Percentiles rank a stretch among this genome's conserved stretches.
phyloP scores from a whole-genome alignment of 371 early-diverging fungal species.

The Spiromyces aspiralis region DNA sequence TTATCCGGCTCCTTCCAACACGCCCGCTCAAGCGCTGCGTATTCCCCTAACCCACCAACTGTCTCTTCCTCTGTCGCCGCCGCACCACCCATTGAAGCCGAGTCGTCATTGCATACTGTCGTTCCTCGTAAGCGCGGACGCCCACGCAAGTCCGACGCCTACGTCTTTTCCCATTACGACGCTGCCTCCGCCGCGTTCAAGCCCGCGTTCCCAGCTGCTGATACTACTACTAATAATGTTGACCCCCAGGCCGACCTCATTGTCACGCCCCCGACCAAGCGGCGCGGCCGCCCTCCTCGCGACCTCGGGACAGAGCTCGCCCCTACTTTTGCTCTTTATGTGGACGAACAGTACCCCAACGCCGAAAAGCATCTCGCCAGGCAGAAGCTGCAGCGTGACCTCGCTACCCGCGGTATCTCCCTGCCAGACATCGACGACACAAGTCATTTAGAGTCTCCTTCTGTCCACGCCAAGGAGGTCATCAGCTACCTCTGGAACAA shows the following conservation, averaged over 20 bases:
- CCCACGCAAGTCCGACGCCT: neutral
- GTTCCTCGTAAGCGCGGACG: neutral
- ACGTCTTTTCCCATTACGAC: neutral
- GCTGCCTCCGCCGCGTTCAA: neutral
- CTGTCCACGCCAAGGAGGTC: constrained; percentile 9
- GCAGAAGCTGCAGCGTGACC: constrained; percentile 3
- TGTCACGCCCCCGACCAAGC: constrained; percentile 15
- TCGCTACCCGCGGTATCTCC: neutral
- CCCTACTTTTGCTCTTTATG: constrained; percentile 20
- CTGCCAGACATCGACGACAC: no score
- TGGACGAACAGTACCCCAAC: constrained; percentile 9
- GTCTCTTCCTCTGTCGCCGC: no score
- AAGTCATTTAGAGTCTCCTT: no score
- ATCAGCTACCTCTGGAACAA: constrained; percentile 17
- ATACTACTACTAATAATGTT: neutral
- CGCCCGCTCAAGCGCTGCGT: no score
- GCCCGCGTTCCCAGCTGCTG: constrained; percentile 4
- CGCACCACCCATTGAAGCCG: no score
- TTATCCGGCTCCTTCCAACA: constrained; percentile 9
- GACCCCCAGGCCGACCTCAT: neutral
- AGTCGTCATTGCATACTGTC: no score
- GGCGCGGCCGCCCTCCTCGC: constrained; percentile 24
- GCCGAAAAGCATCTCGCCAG: constrained; percentile 3
- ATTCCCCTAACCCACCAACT: no score
- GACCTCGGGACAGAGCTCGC: constrained; percentile 23